Conservation (phyloP, 768 basidiomycete genomes). For the Mrakia hoshinonis region DNA sequence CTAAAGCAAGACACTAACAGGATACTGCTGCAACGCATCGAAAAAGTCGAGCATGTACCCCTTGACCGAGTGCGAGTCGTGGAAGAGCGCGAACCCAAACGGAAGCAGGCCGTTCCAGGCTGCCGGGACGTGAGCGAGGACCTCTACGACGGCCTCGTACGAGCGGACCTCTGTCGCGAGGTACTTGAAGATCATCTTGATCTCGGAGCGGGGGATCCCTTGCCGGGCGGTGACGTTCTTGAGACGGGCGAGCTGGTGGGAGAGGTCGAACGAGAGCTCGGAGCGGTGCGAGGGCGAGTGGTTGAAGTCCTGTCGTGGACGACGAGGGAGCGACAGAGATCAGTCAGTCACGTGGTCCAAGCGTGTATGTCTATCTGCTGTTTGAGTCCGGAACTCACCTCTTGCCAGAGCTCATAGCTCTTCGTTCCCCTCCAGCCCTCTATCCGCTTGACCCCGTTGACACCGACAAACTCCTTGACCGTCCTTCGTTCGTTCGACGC, state of each 20-base stretch:
- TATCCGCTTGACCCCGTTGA: slow-evolving; percentile 51
- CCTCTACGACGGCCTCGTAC: slow-evolving; percentile 87
- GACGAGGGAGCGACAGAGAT: slow-evolving; percentile 56
- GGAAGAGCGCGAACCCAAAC: slow-evolving; percentile 82
- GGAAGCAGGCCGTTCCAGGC: slow-evolving; percentile 50
- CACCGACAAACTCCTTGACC: slow-evolving; percentile 20
- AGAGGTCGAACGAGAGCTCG: slow-evolving; percentile 59
- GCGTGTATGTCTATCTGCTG: no score
- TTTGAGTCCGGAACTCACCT: no score
- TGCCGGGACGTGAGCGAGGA: slow-evolving; percentile 11
- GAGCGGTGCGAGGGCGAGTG: slow-evolving; percentile 36
- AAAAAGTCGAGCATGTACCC: slow-evolving; percentile 76
- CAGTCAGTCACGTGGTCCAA: no score
- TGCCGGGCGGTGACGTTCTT: slow-evolving; percentile 51
- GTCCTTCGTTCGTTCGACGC: slow-evolving; percentile 1
- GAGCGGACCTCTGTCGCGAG: slow-evolving; percentile 62
- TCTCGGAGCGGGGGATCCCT: slow-evolving; percentile 63
- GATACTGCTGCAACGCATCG: slow-evolving; percentile 63
- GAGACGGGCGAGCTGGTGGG: slow-evolving; percentile 76
- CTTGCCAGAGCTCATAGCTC: slow-evolving; percentile 62
- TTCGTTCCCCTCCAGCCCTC: slow-evolving; percentile 87
- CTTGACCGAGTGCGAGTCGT: slow-evolving; percentile 66
- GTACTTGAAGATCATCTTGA: slow-evolving; percentile 61
- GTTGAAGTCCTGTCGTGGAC: slow-evolving; percentile 16
- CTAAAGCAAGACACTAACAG: slow-evolving; percentile 49